Evolutionary conservation across 805 yeast genomes (phyloP).

Genomic region (Tetrapisispora taiwanensis): DNA sequence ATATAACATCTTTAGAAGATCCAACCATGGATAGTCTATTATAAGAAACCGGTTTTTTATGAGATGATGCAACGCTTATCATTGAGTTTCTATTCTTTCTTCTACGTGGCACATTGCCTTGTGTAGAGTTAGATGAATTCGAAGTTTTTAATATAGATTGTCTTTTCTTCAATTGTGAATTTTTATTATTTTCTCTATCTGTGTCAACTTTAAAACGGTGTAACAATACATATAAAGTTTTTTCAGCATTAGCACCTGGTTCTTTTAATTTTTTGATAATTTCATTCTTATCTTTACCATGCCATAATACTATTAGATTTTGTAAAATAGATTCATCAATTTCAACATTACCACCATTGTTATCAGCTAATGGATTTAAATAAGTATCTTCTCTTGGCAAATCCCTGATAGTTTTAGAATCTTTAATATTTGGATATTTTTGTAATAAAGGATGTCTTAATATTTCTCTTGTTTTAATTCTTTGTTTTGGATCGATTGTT

Average conservation of each 20-base stretch:
- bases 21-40: conserved; percentile 24
- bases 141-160: conserved; percentile 15
- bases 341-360: conserved; percentile 30
- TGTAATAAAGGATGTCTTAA: conserved; percentile 69
- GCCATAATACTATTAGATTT: conserved; percentile 71
- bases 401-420: conserved; percentile 28
- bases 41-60: conserved; percentile 40
- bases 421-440: conserved; percentile 46
- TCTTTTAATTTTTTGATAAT: conserved; percentile 45
- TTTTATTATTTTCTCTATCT: conserved; percentile 22
- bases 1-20: conserved; percentile 12
- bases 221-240: conserved; percentile 67
- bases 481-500: conserved; percentile 65
- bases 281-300: conserved; percentile 51
- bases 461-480: conserved; percentile 73
- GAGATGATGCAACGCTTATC: conserved; percentile 40
- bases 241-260: conserved; percentile 58
- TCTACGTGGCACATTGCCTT: conserved; percentile 24
- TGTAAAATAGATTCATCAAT: conserved; percentile 68
- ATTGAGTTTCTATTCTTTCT: conserved; percentile 33
- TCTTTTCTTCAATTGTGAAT: conserved; percentile 35
- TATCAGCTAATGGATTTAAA: conserved; percentile 29
- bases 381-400: conserved; percentile 33
- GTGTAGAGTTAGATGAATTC: conserved; percentile 3
- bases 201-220: conserved; percentile 60